Evolutionary conservation across 2,329 filamentous ascomycete genomes (phyloP), one percentile per base, ranked within the genome.

Genomic region (Exophiala sideris): DNA sequence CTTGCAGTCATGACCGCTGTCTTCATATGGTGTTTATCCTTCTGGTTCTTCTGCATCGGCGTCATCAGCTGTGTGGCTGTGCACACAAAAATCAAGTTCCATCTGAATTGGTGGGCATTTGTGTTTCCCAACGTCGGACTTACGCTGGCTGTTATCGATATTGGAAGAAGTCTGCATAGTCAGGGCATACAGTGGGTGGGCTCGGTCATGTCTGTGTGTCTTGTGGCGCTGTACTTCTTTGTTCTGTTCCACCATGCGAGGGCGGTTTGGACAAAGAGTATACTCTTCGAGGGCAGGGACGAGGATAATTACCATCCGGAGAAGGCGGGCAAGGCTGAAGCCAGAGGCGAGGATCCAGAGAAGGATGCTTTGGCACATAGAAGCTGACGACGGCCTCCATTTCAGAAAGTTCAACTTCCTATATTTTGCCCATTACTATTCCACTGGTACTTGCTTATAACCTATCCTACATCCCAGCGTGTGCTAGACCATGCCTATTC

Each of bases 91-190:
- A 80, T 78, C 65, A 61, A 60, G 1, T 80, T 80, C 65, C 73
- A 76, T 6, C 65, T 80, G 21, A 74, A 70, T 65, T 87, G 82
- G 83, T 85, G 80, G 76, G 81, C 81, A 5, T 84, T 85, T 67
- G 78, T 87, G 33, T 87, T 86, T 63, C 83, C 84, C 5, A 86
- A 86, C 54, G 81, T 79, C 1, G 84, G 83, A 0, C 79, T 86
- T 48, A 82, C 80, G 1, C 71, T 86, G 36, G 79, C 81, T 0
- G 78, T 78, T 3, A 82, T 86, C 38, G 73, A 79, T 11, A 70
- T 85, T 42, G 83, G 79, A 2, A 73, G 74, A n/a, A 74, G 69
- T 0, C 69, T 84, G 9, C 67, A 73, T 1, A 85, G 80, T 61
- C 57, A 72, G 0, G 79, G 73, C 0, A 69, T 86, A n/a, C 64